Evolutionary conservation across 2,329 filamentous ascomycete species (phyloP).

Genomic region (Diaporthe batatas): DNA sequence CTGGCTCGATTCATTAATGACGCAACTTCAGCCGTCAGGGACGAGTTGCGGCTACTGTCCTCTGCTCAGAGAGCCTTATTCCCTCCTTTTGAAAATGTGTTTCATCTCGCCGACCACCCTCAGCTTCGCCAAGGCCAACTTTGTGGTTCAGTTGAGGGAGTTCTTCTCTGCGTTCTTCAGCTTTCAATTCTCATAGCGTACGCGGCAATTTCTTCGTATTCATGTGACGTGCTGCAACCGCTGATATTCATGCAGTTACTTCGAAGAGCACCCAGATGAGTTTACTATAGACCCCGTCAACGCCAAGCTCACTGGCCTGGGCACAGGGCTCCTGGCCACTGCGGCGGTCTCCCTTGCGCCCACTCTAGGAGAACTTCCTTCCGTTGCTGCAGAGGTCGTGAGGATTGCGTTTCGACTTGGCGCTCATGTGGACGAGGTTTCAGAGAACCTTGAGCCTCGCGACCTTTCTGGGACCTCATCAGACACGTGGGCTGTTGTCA

Average conservation of each 20-base stretch:
- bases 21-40: slow-evolving; percentile 54
- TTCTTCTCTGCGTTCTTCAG: slow-evolving; percentile 56
- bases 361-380: slow-evolving; percentile 55
- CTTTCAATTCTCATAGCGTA: slow-evolving; percentile 61
- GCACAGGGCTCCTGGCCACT: slow-evolving; percentile 59
- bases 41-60: slow-evolving; percentile 54
- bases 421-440: slow-evolving; percentile 57
- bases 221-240: not conserved
- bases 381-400: slow-evolving; percentile 57
- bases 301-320: slow-evolving; percentile 55
- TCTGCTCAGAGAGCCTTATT: slow-evolving; percentile 48
- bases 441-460: slow-evolving; percentile 56
- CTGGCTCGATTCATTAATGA: slow-evolving; percentile 58
- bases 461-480: slow-evolving; percentile 38
- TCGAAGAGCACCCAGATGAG: slow-evolving; percentile 35
- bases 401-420: slow-evolving; percentile 62
- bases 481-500: slow-evolving; percentile 59
- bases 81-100: slow-evolving; percentile 54
- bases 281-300: slow-evolving; percentile 46
- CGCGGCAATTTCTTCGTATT: slow-evolving; percentile 35
- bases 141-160: slow-evolving; percentile 59
- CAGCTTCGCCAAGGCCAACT: slow-evolving; percentile 57
- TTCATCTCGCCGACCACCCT: slow-evolving; percentile 50
- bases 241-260: not conserved
- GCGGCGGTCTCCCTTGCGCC: slow-evolving; percentile 58